Conservation (phyloP, 805 yeast genomes). For the Lipomyces sp. region DNA sequence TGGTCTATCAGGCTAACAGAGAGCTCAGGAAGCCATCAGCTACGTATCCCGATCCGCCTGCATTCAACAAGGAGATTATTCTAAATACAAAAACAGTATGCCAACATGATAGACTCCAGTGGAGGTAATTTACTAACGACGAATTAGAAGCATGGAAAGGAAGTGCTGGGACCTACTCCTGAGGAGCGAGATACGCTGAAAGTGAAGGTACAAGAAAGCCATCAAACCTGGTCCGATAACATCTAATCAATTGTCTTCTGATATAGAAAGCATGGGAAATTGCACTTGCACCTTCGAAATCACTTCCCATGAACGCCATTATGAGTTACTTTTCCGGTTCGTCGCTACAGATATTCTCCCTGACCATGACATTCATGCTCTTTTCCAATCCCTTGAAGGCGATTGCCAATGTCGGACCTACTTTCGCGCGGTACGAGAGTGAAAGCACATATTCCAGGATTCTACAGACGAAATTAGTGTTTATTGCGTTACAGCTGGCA, state of each 20-base stretch:
- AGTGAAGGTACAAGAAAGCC: constrained; percentile 25
- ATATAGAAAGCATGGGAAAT: constrained; percentile 79
- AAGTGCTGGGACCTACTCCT: constrained; percentile 22
- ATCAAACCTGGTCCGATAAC: neutral
- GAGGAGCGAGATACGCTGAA: constrained; percentile 35
- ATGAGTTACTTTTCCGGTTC: constrained; percentile 95
- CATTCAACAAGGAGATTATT: constrained; percentile 31
- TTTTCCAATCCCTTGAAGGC: constrained; percentile 79
- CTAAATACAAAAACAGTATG: constrained; percentile 25
- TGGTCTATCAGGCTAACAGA: neutral
- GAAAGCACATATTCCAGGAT: constrained; percentile 43
- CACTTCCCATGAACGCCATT: constrained; percentile 84
- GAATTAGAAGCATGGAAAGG: constrained; percentile 30
- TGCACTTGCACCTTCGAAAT: constrained; percentile 80
- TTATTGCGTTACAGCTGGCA: constrained; percentile 54
- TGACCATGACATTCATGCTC: constrained; percentile 85
- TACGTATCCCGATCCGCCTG: constrained; percentile 25
- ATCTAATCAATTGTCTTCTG: neutral
- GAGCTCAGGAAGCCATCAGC: constrained; percentile 11
- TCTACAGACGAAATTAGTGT: constrained; percentile 54
- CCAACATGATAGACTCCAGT: neutral
- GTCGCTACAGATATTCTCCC: constrained; percentile 85
- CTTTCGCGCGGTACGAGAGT: constrained; percentile 53
- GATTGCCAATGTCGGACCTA: constrained; percentile 58
- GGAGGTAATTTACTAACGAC: neutral